Base-by-base conservation (phyloP, 192 early-diverging fungal species). In the Gaertneriomyces semiglobifer region DNA sequence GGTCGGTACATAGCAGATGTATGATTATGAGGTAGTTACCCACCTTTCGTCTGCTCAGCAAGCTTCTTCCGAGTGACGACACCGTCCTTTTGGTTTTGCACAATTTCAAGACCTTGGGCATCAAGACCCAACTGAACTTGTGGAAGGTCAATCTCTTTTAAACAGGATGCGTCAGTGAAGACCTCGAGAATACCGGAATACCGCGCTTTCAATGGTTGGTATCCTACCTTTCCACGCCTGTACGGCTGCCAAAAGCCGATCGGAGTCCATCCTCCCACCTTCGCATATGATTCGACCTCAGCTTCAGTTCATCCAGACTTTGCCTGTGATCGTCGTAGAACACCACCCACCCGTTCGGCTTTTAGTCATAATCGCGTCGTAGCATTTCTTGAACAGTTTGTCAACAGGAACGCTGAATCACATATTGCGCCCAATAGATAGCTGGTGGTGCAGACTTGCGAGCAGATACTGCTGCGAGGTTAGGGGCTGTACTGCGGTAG, bases 21-120 rank as follows among this genome's bases (percentile, higher is more conserved):
- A 12, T 14, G 12, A 58, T 12, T 25, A 19, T 1, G 4, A 8
- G 56, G 14, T 38, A 38, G 20, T 39, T 45, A 5, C 43, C 20
- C 66, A 87, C 88, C 88, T 82, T 93, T 89, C 41, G 94, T 96
- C 62, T 88, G 77, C 65, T 96, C 94, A 14, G 94, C 89, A 9
- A 96, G 81, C 60, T 83, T 83, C 71, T 93, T 93, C 58, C 93
- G 77, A 41, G 82, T 88, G 46, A 85, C 79, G 10, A 92, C 66
- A 2, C 83, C 81, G 64, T 88, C 86, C 69, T 90, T 92, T 64
- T 94, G 94, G 63, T 92, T 91, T 61, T 93, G 90, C 55, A 93
- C 79, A 42, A 96, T 88, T 18, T 84, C 83, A 3, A 92, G 67
- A 12, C 91, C 88, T 38, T 92, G 81, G 11, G 79, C 73, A 65